phyloP scores from a whole-genome alignment of 108 stramenopile species.

The Nitzschia putrida region DNA sequence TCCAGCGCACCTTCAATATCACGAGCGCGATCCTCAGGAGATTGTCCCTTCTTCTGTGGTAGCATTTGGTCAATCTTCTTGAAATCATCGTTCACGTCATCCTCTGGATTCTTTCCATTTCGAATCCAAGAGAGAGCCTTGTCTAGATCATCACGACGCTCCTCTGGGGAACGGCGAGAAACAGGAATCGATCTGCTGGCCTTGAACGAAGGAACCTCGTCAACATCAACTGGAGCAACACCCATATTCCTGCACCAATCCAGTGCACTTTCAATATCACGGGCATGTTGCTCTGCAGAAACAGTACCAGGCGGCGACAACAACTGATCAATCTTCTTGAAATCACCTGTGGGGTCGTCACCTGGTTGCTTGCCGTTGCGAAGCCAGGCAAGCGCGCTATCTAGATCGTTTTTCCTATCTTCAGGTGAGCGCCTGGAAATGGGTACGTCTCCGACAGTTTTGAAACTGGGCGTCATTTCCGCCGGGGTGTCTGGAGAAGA shows the following conservation, averaged over 20 bases:
- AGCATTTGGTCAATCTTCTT: conserved; percentile 28
- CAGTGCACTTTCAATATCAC: conserved; percentile 41
- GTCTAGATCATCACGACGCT: conserved; percentile 17
- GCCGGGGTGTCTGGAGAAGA: conserved; percentile 35
- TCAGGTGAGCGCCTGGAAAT: conserved; percentile 24
- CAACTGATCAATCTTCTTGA: conserved; percentile 36
- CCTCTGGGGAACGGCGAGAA: conserved; percentile 24
- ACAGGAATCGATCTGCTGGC: conserved; percentile 27
- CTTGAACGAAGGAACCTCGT: conserved; percentile 5
- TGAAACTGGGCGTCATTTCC: conserved; percentile 11
- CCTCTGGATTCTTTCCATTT: conserved; percentile 7
- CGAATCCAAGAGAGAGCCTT: conserved; percentile 21
- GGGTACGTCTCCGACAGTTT: conserved; percentile 20
- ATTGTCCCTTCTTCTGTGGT: conserved; percentile 11
- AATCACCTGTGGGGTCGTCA: conserved; percentile 18
- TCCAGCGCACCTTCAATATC: conserved; percentile 43
- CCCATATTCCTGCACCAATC: conserved; percentile 32
- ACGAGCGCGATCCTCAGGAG: conserved; percentile 14
- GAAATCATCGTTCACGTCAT: conserved; percentile 16
- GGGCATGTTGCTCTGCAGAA: conserved; percentile 20
- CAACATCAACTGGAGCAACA: background rate
- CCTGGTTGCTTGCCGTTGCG: conserved; percentile 16
- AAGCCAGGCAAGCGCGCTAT: conserved; percentile 29
- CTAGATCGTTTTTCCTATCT: conserved; percentile 28
- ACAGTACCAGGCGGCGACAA: conserved; percentile 5